Evolutionary conservation across 2,329 filamentous ascomycete genomes (phyloP).

Genomic region (Colletotrichum echinochloae): DNA sequence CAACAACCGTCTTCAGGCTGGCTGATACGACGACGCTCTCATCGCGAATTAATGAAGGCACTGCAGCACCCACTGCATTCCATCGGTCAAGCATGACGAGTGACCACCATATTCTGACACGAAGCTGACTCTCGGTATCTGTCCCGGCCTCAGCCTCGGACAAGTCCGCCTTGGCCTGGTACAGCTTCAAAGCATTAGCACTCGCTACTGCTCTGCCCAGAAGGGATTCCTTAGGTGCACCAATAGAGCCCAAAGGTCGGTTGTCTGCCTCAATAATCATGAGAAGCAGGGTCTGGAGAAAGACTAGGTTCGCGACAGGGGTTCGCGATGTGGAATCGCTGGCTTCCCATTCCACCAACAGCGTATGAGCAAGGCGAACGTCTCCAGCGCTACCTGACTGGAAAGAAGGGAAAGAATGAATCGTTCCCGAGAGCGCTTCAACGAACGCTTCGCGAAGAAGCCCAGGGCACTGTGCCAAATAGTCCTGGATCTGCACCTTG

Average conservation of each 20-base stretch:
- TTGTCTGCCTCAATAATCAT: slow-evolving; percentile 75
- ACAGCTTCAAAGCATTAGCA: slow-evolving; percentile 74
- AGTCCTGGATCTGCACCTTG: slow-evolving; percentile 65
- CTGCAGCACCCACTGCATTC: slow-evolving; percentile 76
- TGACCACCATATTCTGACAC: slow-evolving; percentile 77
- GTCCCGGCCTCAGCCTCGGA: slow-evolving; percentile 61
- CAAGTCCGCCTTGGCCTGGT: slow-evolving; percentile 54
- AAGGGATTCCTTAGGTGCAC: slow-evolving; percentile 65
- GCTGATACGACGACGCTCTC: slow-evolving; percentile 69
- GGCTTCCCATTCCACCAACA: slow-evolving; percentile 66
- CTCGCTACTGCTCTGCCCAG: slow-evolving; percentile 75
- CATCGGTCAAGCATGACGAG: slow-evolving; percentile 79
- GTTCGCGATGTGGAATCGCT: slow-evolving; percentile 52
- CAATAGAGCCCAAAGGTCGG: slow-evolving; percentile 56
- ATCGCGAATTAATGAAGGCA: slow-evolving; percentile 72
- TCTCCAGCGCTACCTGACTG: slow-evolving; percentile 55
- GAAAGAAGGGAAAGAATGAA: slow-evolving; percentile 62
- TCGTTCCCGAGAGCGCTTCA: slow-evolving; percentile 70
- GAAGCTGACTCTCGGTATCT: slow-evolving; percentile 72
- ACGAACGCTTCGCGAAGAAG: slow-evolving; percentile 73
- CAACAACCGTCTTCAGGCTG: slow-evolving; percentile 70
- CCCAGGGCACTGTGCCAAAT: slow-evolving; percentile 67
- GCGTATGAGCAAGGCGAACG: slow-evolving; percentile 57
- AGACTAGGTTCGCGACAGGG: slow-evolving; percentile 62
- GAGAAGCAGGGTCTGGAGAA: slow-evolving; percentile 75